These are phyloP conservation scores for Adansonia madagascariensis DNA, from an alignment of 441 rosid genomes.

Conservation along the genomic window DNA sequence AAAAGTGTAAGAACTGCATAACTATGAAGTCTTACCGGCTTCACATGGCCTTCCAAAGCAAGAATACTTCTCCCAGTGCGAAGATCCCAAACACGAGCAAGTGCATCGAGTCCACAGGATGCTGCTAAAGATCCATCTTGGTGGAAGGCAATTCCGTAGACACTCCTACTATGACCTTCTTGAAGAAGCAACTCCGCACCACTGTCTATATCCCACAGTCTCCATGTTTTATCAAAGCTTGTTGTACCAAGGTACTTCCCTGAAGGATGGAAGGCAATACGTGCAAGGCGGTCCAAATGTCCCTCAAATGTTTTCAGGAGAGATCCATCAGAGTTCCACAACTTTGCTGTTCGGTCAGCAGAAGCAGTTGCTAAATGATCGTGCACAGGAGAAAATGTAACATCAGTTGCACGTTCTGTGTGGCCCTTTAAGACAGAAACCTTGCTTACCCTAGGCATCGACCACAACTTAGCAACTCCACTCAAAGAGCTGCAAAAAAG, in stretches of 20 bases:
- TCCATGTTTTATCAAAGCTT: slow-evolving; percentile 95
- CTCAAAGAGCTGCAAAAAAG: slow-evolving; percentile 57
- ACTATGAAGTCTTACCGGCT: slow-evolving; percentile 57
- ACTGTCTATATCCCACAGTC: slow-evolving; percentile 84
- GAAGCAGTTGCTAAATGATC: slow-evolving; percentile 85
- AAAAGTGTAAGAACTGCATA: not conserved
- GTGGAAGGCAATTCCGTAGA: slow-evolving; percentile 89
- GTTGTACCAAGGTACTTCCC: slow-evolving; percentile 88
- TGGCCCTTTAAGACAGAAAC: slow-evolving; percentile 77
- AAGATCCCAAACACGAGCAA: slow-evolving; percentile 94
- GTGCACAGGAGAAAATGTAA: slow-evolving; percentile 79
- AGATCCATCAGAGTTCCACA: slow-evolving; percentile 86
- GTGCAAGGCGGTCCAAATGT: slow-evolving; percentile 93
- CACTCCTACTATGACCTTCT: slow-evolving; percentile 91
- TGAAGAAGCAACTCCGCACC: slow-evolving; percentile 89
- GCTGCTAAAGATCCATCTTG: slow-evolving; percentile 94
- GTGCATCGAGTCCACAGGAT: slow-evolving; percentile 86
- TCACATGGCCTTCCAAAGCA: slow-evolving; percentile 91
- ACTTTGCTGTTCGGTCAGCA: slow-evolving; percentile 87
- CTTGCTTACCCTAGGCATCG: slow-evolving; percentile 68
- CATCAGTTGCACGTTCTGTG: slow-evolving; percentile 88
- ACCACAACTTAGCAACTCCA: slow-evolving; percentile 90
- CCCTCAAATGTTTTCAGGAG: slow-evolving; percentile 77
- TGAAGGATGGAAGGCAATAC: slow-evolving; percentile 88
- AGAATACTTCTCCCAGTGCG: slow-evolving; percentile 90